A percentile compares a stretch with the other conserved stretches of the same genome.
Evolutionary conservation across 495 filamentous ascomycete species (phyloP).

Genomic region (Aspergillus conjunctus): DNA sequence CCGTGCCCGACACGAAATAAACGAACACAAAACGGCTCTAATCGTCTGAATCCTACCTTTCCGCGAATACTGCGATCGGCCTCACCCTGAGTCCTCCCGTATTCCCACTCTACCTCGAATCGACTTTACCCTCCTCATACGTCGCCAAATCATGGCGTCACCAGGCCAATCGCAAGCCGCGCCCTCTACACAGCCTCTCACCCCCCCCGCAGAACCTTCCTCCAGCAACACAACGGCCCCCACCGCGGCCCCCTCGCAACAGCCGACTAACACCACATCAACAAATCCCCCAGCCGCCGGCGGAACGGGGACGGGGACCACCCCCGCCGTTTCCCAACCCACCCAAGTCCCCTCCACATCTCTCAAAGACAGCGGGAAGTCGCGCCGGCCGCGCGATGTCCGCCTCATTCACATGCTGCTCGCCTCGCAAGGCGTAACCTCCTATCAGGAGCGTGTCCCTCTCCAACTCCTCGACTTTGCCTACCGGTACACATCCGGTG

Average conservation of each 20-base stretch:
- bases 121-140: slow-evolving; percentile 1
- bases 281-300: neutral
- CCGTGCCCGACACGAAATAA: neutral
- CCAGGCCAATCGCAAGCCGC: slow-evolving; percentile 41
- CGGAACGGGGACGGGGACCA: slow-evolving; percentile 30
- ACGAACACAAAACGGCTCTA: neutral
- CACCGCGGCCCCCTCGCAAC: slow-evolving; percentile 21
- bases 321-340: slow-evolving; percentile 34
- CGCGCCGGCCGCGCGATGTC: slow-evolving; percentile 84
- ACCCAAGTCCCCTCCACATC: slow-evolving; percentile 55
- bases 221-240: slow-evolving; percentile 18
- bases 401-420: slow-evolving; percentile 91
- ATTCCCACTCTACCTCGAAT: slow-evolving; percentile 13
- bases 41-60: neutral
- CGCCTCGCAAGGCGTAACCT: slow-evolving; percentile 78
- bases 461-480: slow-evolving; percentile 95
- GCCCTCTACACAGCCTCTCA: slow-evolving; percentile 45
- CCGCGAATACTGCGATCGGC: neutral
- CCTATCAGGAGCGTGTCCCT: slow-evolving; percentile 92
- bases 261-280: neutral
- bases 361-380: slow-evolving; percentile 59
- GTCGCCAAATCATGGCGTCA: slow-evolving; percentile 39
- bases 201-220: slow-evolving; percentile 48
- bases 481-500: slow-evolving; percentile 71
- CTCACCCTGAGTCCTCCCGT: neutral